Percentiles rank a stretch among this genome's conserved stretches.
Conservation (phyloP, 23 red algal genomes). For the Gracilaria caudata region DNA sequence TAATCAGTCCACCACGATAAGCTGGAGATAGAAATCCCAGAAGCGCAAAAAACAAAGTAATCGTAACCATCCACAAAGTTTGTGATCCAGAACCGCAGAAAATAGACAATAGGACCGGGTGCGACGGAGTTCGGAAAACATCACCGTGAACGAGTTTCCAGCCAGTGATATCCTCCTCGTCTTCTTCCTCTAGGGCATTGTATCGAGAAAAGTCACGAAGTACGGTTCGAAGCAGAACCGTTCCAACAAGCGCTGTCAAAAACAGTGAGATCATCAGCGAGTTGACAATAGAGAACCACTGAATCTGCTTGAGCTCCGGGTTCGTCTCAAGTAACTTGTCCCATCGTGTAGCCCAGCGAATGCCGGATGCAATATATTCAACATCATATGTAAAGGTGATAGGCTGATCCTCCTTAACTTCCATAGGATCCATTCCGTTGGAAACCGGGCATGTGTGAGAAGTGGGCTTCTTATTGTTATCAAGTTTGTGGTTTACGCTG, state of each 20-base stretch:
- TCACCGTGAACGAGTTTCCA: slow-evolving; percentile 99
- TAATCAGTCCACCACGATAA: slow-evolving; percentile 93
- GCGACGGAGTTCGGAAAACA: slow-evolving; percentile 89
- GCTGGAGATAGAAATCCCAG: slow-evolving; percentile 95
- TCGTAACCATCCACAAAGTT: slow-evolving; percentile 76
- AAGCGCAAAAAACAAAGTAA: slow-evolving; percentile 86
- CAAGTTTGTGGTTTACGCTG: slow-evolving; percentile 67
- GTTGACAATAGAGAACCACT: slow-evolving; percentile 98
- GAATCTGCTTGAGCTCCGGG: slow-evolving; percentile 74
- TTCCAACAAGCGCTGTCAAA: slow-evolving; percentile 85
- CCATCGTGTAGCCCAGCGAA: slow-evolving; percentile 94
- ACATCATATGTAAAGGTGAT: slow-evolving; percentile 91
- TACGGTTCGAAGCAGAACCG: slow-evolving; percentile 92
- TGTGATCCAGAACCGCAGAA: slow-evolving; percentile 91
- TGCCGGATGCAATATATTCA: slow-evolving; percentile 62
- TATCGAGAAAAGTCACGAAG: slow-evolving; percentile 96
- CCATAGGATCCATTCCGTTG: slow-evolving; percentile 45
- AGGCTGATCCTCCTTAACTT: slow-evolving; percentile 37
- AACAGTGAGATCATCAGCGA: slow-evolving; percentile 93
- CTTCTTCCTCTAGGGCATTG: slow-evolving; percentile 90
- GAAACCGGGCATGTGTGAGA: slow-evolving; percentile 59
- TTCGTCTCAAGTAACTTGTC: slow-evolving; percentile 84
- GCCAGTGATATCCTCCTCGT: slow-evolving; percentile 83
- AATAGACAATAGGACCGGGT: slow-evolving; percentile 74
- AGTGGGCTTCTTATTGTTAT: slow-evolving; percentile 13